phyloP scores from a whole-genome alignment of 140 eudicot genomes.

The Bidens hawaiensis region DNA sequence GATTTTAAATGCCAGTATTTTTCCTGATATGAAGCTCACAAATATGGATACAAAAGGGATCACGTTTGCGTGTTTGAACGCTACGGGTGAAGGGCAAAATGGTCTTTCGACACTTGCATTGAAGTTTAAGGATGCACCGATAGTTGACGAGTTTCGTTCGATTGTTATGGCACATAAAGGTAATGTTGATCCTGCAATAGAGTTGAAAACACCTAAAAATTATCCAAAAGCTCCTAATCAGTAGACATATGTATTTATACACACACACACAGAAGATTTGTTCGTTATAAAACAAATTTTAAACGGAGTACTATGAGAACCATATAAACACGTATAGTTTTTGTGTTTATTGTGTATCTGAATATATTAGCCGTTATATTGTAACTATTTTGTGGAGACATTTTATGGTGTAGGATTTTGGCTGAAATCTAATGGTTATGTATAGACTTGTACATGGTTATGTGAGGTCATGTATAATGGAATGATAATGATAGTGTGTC shows the following conservation, averaged over 20 bases:
- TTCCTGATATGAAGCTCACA: slow-evolving; percentile 80
- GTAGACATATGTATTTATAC: neutral
- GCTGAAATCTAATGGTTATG: no score
- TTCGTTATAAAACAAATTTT: no score
- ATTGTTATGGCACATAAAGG: slow-evolving; percentile 64
- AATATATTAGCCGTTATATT: no score
- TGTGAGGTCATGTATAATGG: no score
- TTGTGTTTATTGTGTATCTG: no score
- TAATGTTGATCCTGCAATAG: slow-evolving; percentile 13
- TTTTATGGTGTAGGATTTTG: no score
- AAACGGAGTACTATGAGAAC: no score
- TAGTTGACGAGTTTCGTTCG: slow-evolving; percentile 55
- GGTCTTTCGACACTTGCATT: slow-evolving; percentile 77
- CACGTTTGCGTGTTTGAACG: slow-evolving; percentile 84
- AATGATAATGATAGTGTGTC: no score
- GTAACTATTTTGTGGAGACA: no score
- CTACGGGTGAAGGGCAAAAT: slow-evolving; percentile 55
- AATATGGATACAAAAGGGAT: slow-evolving; percentile 89
- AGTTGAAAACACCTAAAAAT: slow-evolving; percentile 51
- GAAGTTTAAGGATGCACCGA: slow-evolving; percentile 68
- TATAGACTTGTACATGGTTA: no score
- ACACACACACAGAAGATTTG: no score
- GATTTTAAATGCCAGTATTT: slow-evolving; percentile 77
- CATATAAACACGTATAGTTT: no score
- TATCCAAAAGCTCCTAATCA: neutral